Base-by-base conservation (phyloP, 768 basidiomycete genomes). In the Leccinum disarticulatum region DNA sequence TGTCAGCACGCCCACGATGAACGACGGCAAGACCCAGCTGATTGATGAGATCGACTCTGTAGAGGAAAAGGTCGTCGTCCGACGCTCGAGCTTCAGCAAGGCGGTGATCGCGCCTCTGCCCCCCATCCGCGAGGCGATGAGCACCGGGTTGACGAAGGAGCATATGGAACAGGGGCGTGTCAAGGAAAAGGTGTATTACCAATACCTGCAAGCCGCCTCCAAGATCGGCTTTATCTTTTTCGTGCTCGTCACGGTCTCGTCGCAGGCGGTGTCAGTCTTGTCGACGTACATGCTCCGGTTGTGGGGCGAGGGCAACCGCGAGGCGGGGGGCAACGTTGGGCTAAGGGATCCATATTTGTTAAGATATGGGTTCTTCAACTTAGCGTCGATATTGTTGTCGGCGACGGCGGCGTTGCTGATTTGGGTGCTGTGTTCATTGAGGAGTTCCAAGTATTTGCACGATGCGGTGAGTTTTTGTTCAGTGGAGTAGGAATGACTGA, bases 101-200 rank as follows among this genome's bases (percentile, higher is more conserved):
- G 83, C 90, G 11, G 74, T 75, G 19, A 66, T 88, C 36, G 83
- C 79, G 10, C 67, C 76, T 13, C 70, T 75, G 9, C 70, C 79
- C 3, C 66, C 78, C 10, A 63, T 77, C 1, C 79, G 80, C 19
- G 71, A 75, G 11, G 66, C 75, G 3, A 64, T 75, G 31, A 76
- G 79, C 0, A 73, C 77, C 28, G 87, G 85, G 2, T 70, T 85
- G 14, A 79, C 80, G 15, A 85, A 85, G 66, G 90, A 92, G 69
- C 88, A 91, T 70, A 80, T 77, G 55, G 91, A 94, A 66, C 86
- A 88, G 68, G 94, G 94, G 5, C 82, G 81, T 27, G 94, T 96
- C 58, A 93, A 93, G 73, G 66, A 70, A 14, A 76, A 81, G 6
- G 92, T 97, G 2, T 97, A 97, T 71, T 68, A 74, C 53, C 77